Evolutionary conservation across 2,329 filamentous ascomycete species (phyloP).

Genomic region (Dactylellina haptotyla): DNA sequence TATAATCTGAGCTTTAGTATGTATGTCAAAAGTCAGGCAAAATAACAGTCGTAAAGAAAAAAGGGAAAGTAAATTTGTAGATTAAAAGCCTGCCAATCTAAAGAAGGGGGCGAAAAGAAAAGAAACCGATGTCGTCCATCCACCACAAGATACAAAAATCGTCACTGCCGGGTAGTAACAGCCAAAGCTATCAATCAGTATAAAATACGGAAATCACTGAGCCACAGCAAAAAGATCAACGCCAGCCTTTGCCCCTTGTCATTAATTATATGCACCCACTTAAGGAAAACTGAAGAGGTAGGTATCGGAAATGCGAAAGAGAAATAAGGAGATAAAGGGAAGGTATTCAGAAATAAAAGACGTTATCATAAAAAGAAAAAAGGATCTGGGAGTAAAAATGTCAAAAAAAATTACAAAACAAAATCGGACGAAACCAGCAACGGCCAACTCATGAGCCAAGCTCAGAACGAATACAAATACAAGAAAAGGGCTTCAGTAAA

Average conservation of each 20-base stretch:
- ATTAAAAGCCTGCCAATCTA: background rate
- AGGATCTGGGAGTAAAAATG: background rate
- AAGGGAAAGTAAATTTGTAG: background rate
- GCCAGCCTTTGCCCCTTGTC: slow-evolving; percentile 42
- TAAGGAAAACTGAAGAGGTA: slow-evolving; percentile 14
- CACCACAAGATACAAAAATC: background rate
- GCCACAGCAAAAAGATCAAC: slow-evolving; percentile 39
- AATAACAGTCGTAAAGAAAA: background rate
- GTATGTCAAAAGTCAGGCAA: background rate
- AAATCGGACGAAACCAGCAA: background rate
- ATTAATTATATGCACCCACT: slow-evolving; percentile 26
- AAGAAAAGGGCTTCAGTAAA: background rate
- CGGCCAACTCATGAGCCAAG: background rate
- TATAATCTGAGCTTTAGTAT: too few species aligned
- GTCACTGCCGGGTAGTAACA: background rate
- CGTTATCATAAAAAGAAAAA: slow-evolving; percentile 4
- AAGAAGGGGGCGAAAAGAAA: too few species aligned
- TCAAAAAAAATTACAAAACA: background rate
- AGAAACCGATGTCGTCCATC: too few species aligned
- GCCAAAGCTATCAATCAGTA: background rate
- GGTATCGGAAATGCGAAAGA: slow-evolving; percentile 17
- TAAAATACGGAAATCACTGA: slow-evolving; percentile 16
- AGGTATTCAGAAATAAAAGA: background rate
- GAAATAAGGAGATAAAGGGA: slow-evolving; percentile 3
- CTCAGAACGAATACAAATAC: slow-evolving; percentile 2